Evolutionary conservation across 305 asterid genomes (phyloP).

Genomic region (Fraxinus floribunda): DNA sequence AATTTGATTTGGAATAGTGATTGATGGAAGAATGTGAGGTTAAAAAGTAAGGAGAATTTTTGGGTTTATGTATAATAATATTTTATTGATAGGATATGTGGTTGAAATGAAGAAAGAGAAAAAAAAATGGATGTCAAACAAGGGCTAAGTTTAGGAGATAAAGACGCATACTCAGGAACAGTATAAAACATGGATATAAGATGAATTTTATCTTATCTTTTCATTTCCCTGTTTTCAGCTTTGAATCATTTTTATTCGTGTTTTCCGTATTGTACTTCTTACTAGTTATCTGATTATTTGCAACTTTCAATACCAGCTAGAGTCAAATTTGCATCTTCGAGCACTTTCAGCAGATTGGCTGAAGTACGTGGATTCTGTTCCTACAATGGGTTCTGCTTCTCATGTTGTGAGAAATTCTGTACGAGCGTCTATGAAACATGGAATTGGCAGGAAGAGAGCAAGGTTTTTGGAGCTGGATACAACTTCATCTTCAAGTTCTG

Average conservation of each 20-base stretch:
- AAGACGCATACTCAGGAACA: not conserved
- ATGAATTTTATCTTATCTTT: slow-evolving; percentile 14
- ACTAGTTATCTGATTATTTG: slow-evolving; percentile 17
- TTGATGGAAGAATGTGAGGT: too few species aligned
- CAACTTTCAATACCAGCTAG: slow-evolving; percentile 58
- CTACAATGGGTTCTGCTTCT: slow-evolving; percentile 76
- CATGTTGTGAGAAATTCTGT: slow-evolving; percentile 51
- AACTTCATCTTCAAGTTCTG: slow-evolving; percentile 57
- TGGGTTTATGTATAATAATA: too few species aligned
- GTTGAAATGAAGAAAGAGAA: too few species aligned
- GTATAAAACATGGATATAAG: slow-evolving; percentile 6
- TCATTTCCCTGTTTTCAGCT: slow-evolving; percentile 7
- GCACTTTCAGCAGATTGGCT: slow-evolving; percentile 78
- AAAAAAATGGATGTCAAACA: too few species aligned
- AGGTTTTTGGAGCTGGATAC: slow-evolving; percentile 46
- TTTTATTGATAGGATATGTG: too few species aligned
- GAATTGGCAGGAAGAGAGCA: slow-evolving; percentile 51
- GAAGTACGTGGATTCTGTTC: slow-evolving; percentile 73
- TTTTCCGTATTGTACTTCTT: slow-evolving; percentile 10
- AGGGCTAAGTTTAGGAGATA: too few species aligned
- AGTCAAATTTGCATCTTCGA: slow-evolving; percentile 68
- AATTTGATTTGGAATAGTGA: too few species aligned
- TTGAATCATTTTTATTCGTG: slow-evolving; percentile 7
- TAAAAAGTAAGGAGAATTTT: too few species aligned
- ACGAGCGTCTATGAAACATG: slow-evolving; percentile 55